Evolutionary conservation across 805 yeast genomes (phyloP), one percentile per base, ranked within the genome.

Genomic region (Saccharomycopsis malanga): DNA sequence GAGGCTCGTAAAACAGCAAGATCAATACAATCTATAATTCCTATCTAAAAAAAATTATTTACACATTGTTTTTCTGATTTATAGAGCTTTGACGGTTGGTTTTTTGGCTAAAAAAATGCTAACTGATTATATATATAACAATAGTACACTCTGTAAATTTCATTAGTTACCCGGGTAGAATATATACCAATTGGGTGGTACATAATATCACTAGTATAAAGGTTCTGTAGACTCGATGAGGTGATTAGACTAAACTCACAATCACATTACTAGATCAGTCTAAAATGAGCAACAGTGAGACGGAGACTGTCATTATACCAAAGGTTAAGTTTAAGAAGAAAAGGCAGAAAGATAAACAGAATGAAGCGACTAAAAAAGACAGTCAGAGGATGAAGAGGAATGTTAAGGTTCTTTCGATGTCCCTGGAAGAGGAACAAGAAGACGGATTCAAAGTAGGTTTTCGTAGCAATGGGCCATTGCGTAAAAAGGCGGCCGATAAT

Each of bases 401-500:
- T 30, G 18, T 51, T n/a, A 36, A 44, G 15, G 29, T n/a, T 7
- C 24, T 51, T 18, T 44, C 44, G 29, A 37, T 40, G 20, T 24
- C 32, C 17, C 53, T 45, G 17, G 52, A 43, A 15, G 50, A 45
- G 3, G 46, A 49, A 12, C 35, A 49, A 2, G 34, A 48, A 3
- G 12, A 7, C 17, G 36, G 15, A n/a, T 6, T 12, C 9, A 10
- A n/a, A 10, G 15, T 12, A 12, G 36, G 17, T n/a, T 18, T 7
- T 9, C 10, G 15, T 12, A 32, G 15, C 6, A 32, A 32, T 18
- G 36, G 36, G 36, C 7, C 7, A 12, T 12, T 7, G 30, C 7
- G 30, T 12, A 12, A 9, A 27, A 27, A 9, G 7, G 7, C 30
- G 12, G 17, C 9, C 15, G 12, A 32, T n/a, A 32, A n/a, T 32